phyloP scores from a whole-genome alignment of 2,329 filamentous ascomycete species.

The Phyllachora maydis region DNA sequence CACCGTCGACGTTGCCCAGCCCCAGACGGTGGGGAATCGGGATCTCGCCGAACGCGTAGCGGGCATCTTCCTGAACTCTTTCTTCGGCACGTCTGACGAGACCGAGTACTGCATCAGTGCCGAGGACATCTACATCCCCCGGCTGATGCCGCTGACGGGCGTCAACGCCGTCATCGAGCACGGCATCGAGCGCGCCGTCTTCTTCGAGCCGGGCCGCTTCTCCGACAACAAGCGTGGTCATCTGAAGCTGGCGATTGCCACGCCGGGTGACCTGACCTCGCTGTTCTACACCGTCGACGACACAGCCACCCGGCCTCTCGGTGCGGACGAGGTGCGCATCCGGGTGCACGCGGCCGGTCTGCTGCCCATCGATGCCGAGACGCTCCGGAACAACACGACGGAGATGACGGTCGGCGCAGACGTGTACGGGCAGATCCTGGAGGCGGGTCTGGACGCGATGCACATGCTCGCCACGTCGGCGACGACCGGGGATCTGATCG shows the following conservation, averaged over 20 bases:
- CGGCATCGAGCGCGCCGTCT: no score
- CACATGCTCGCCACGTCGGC: no score
- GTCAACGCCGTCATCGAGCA: conserved; percentile 24
- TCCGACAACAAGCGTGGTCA: no score
- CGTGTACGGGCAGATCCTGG: conserved; percentile 14
- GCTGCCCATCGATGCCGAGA: conserved; percentile 15
- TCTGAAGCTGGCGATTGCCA: conserved; percentile 5
- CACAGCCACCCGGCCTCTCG: conserved; percentile 4
- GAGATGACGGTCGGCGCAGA: conserved; percentile 12
- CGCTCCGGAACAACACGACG: conserved; percentile 3
- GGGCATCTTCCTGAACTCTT: conserved; percentile 8
- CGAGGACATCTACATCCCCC: conserved; percentile 19
- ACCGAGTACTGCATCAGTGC: conserved; percentile 20
- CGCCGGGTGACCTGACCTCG: conserved; percentile 2
- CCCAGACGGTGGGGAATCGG: no score
- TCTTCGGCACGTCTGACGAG: no score
- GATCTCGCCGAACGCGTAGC: no score
- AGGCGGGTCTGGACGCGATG: conserved; percentile 12
- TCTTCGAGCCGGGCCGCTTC: no score
- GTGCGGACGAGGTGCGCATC: conserved; percentile 17
- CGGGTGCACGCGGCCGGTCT: conserved; percentile 15
- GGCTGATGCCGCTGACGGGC: conserved; percentile 15
- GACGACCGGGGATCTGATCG: no score
- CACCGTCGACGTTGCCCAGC: conserved; percentile 19
- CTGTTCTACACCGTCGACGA: conserved; percentile 6